These are phyloP conservation scores for Talaromyces ruber DNA, from an alignment of 495 filamentous ascomycete species.

Conservation along the genomic window DNA sequence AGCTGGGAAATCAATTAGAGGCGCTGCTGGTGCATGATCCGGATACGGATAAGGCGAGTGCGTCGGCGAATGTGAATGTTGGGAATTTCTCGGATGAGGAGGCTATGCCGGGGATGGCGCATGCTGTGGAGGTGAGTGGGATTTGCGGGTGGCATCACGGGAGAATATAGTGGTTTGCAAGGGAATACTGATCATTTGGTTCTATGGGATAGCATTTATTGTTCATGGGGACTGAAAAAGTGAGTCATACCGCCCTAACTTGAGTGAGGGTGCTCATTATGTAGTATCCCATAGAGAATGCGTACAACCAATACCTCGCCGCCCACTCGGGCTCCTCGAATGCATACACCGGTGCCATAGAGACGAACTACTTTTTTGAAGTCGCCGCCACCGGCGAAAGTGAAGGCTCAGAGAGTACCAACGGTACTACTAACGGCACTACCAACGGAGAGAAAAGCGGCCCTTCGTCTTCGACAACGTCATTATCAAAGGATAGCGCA, in stretches of 20 bases:
- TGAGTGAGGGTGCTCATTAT: neutral
- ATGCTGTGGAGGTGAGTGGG: constrained; percentile 61
- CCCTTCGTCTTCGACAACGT: neutral
- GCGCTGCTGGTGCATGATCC: constrained; percentile 89
- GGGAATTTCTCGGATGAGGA: constrained; percentile 89
- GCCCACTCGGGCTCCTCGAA: constrained; percentile 87
- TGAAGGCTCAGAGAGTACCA: constrained; percentile 21
- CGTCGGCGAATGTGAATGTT: constrained; percentile 90
- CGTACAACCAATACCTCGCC: constrained; percentile 87
- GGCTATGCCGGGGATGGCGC: constrained; percentile 88
- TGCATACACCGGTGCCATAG: constrained; percentile 86
- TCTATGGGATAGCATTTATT: constrained; percentile 52
- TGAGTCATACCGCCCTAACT: constrained; percentile 18
- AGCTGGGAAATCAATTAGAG: constrained; percentile 83
- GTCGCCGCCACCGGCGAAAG: constrained; percentile 58
- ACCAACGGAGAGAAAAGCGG: neutral
- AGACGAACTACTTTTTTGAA: constrained; percentile 98
- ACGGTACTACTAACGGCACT: constrained; percentile 1
- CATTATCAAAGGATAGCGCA: constrained; percentile 21
- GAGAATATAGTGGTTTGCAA: neutral
- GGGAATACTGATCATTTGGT: neutral
- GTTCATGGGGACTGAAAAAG: constrained; percentile 98
- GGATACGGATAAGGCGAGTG: constrained; percentile 93
- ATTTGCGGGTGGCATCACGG: neutral
- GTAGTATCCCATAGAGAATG: constrained; percentile 90